Evolutionary conservation across 306 rosid species (phyloP), one percentile per base, ranked within the genome.

Genomic region (Quercus robur): DNA sequence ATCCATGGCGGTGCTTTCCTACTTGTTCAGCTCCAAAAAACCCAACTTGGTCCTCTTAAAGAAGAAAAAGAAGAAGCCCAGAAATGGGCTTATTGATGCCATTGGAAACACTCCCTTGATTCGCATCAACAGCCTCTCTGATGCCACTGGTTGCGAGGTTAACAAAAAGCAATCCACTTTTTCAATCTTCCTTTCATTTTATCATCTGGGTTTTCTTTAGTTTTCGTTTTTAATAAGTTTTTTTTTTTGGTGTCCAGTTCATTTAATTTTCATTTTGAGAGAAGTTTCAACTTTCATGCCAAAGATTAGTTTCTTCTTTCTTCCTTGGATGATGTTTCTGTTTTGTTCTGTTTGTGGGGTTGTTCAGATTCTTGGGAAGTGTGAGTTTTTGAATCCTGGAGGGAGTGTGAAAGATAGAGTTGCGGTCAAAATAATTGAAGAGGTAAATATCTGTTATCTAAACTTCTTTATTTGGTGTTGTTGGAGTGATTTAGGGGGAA

Each of bases 351-450:
- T 0, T 57, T 58, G 8, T 21, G 64, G 59, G 77, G 73, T 72
- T 74, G 10, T 59, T 81, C 86, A 95, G 97, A 91, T 95, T 77
- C 85, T 91, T 63, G 99, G 92, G 14, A 95, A 95, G 90, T 91
- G 98, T 81, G 99, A 93, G 85, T 93, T 95, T 79, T 87, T 95
- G 89, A 95, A 95, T 69, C 99, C 98, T 0, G 99, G 99, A 71
- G 98, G 98, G 33, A 95, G 99, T 74, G 98, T 95, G 61, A 95
- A 95, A 71, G 99, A 93, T 69, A 91, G 99, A 19, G 98, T 95
- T 71, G 99, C 98, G 0, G 87, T 93, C 64, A 83, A 93, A 82
- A 90, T 93, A 26, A 93, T 93, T 74, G 85, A 89, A 80, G 99
- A 93, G 98, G 98, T 94, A 33, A 74, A 56, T 20, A 75, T 41